A percentile compares a stretch with the other conserved stretches of the same genome.
Conservation (phyloP, 1,139 yeast species). For the Magnusiomyces fungicola region DNA sequence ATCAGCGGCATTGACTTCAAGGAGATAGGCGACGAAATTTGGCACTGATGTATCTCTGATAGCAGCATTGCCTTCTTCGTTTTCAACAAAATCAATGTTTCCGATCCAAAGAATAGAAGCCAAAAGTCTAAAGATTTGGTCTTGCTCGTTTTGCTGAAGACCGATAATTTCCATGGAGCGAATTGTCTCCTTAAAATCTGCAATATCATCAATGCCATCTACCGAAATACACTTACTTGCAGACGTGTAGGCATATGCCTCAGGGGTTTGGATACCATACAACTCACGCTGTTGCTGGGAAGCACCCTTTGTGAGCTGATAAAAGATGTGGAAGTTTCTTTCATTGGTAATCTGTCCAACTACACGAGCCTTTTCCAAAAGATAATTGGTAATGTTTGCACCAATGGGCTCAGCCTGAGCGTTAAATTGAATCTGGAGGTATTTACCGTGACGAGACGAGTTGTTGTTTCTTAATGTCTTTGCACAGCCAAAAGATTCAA, state of each 20-base stretch:
- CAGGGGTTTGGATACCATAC: constrained; percentile 90
- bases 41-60: constrained; percentile 83
- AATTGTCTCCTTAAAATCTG: constrained; percentile 73
- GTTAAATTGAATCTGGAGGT: constrained; percentile 85
- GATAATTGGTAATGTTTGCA: constrained; percentile 91
- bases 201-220: constrained; percentile 74
- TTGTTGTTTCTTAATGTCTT: constrained; percentile 93
- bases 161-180: constrained; percentile 88
- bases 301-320: constrained; percentile 91
- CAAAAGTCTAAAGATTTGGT: constrained; percentile 75
- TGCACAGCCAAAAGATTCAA: constrained; percentile 98
- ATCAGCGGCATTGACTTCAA: constrained; percentile 68
- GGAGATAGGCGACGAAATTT: constrained; percentile 83
- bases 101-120: constrained; percentile 94
- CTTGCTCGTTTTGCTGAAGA: constrained; percentile 72
- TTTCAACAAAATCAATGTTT: constrained; percentile 77
- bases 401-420: constrained; percentile 80
- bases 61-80: constrained; percentile 72
- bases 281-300: constrained; percentile 73
- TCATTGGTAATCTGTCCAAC: constrained; percentile 89
- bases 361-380: constrained; percentile 91
- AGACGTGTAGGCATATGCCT: constrained; percentile 82
- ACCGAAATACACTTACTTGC: constrained; percentile 81
- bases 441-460: constrained; percentile 96
- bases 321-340: constrained; percentile 94